Evolutionary conservation across 345 rosid genomes (phyloP), one percentile per base, ranked within the genome.

Genomic region (Theobroma cacao): DNA sequence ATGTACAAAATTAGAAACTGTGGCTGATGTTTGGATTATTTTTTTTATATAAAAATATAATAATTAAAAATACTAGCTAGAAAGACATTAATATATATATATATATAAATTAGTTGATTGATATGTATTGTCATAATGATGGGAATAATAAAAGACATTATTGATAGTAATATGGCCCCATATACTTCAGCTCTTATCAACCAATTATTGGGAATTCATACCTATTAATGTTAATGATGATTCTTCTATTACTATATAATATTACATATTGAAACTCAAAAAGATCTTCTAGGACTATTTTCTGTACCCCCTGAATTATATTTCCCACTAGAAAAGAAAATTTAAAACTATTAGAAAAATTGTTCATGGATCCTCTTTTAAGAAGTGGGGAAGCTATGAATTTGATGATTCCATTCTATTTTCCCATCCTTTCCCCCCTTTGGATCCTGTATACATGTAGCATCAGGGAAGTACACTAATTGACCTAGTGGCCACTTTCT

Each of bases 181-280:
- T 24, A 41, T 28, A 66, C 43, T 45, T 63, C 6, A 30, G 10
- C 30, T 59, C 45, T 69, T 75, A 60, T 65, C 38, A 12, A 59
- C 34, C 77, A 75, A 55, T 55, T 78, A 78, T 67, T 40, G 47
- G 53, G 78, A 48, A 53, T 41, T 77, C 75, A 71, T 65, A 75
- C 65, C 34, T 45, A 65, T 38, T 67, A 53, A 55, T 43, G 41
- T 13, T 5, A 7, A 40, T 38, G 50, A 52, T 24, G 13, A 34
- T 63, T 43, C 34, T 60, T 26, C 56, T n/a, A 28, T 59, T 58
- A 58, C 3, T 41, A 41, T 5, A n/a, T n/a, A n/a, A n/a, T n/a
- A n/a, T n/a, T n/a, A n/a, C n/a, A n/a, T n/a, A n/a, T n/a, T n/a
- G n/a, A n/a, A n/a, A n/a, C n/a, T n/a, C n/a, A n/a, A n/a, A n/a